These are phyloP conservation scores for Chloranthus sessilifolius DNA, from an alignment of 164 flowering plant species.

Conservation along the genomic window DNA sequence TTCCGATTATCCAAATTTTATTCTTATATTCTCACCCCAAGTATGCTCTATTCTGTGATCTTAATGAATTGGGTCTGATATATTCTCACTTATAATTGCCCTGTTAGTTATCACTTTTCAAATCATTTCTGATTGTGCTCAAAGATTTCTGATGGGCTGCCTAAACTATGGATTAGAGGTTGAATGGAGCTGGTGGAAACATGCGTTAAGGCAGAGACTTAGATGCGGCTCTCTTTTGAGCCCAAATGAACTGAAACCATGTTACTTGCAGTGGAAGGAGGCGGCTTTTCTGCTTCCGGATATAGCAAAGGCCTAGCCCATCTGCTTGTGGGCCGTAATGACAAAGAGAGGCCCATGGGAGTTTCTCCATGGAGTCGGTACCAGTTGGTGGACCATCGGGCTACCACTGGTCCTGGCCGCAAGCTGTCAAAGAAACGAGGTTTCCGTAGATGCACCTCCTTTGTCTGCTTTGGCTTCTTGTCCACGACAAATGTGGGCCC, in stretches of 20 bases:
- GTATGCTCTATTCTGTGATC: too few species aligned
- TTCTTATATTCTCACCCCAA: too few species aligned
- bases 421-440: constrained; percentile 58
- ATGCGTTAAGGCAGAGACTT: too few species aligned
- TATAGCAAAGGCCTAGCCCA: constrained; percentile 89
- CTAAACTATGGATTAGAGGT: too few species aligned
- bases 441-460: constrained; percentile 76
- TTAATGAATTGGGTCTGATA: too few species aligned
- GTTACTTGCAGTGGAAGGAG: constrained; percentile 99
- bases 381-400: constrained; percentile 77
- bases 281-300: constrained; percentile 94
- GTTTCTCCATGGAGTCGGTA: constrained; percentile 86
- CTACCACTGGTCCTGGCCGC: constrained; percentile 70
- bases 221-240: constrained; percentile 27
- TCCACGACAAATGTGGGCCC: constrained; percentile 62
- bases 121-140: too few species aligned
- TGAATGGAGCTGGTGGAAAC: too few species aligned
- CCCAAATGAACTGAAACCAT: constrained; percentile 77
- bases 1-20: too few species aligned
- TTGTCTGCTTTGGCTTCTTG: constrained; percentile 74
- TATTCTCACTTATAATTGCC: too few species aligned
- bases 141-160: too few species aligned
- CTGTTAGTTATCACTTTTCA: too few species aligned
- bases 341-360: constrained; percentile 80
- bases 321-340: constrained; percentile 61